Base-by-base conservation (phyloP, 1,284 basidiomycete genomes). In the Filobasidium uniguttulatum region DNA sequence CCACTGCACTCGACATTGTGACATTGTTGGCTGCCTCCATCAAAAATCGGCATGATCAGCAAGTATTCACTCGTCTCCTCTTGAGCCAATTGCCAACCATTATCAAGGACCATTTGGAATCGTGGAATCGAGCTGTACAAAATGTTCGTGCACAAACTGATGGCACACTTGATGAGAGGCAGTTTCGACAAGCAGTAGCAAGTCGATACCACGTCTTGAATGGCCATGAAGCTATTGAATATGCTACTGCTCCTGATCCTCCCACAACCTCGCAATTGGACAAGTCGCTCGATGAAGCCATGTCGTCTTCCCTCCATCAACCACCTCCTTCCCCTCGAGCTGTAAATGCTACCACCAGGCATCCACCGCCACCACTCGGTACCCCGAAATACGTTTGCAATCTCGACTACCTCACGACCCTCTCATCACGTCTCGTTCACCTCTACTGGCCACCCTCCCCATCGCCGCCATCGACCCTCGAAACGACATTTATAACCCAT, bases 401-500 rank as follows among this genome's bases (percentile, higher is more conserved):
- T 2, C 57, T 64, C 14, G 52, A 60, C 10, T 74, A 73, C 57
- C 59, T 70, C 14, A 58, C 66, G 3, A 56, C 64, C 0, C 57
- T 72, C 2, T 60, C 66, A 19, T 65, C 69, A 37, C 55, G 64
- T 8, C 44, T 73, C 7, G 59, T 73, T 12, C 52, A 56, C n/a
- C 48, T 55, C 10, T 46, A 65, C 25, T 57, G 72, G 1, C 67
- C 70, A 2, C 48, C 56, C 0, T n/a, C n/a, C n/a, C n/a, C n/a
- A n/a, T n/a, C n/a, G n/a, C n/a, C n/a, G n/a, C n/a, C n/a, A n/a
- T n/a, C n/a, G n/a, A 57, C 61, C 9, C 59, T 65, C 4, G 67
- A 72, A 46, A 60, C 66, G 2, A 46, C 62, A 5, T 65, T 73
- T 45, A 57, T 67, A 3, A 56, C 69, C 26, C 72, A 74, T 50